Evolutionary conservation across 306 rosid species (phyloP), one percentile per base, ranked within the genome.

Genomic region (Abrus precatorius): DNA sequence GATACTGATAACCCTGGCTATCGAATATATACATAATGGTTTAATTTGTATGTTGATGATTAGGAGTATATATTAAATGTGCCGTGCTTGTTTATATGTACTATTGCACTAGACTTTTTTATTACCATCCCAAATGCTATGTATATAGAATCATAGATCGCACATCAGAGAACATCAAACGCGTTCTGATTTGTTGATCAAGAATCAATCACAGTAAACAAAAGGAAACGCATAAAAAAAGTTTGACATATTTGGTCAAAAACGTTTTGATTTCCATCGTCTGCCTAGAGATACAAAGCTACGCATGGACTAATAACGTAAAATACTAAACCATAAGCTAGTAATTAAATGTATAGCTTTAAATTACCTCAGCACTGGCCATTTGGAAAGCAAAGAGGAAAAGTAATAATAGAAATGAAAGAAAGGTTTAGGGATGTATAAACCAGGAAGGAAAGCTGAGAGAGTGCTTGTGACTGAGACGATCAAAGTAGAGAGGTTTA

Each of bases 301-400:
- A 57, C 20, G 27, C 9, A 49, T 30, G 50, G 29, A 68, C 7
- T 38, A 20, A 56, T 6, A 33, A 57, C 0, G 63, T 53, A 72
- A 53, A 43, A 56, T 72, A 45, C 30, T 13, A 63, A 77, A 29
- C 14, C 43, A 70, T 44, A 77, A 36, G 7, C n/a, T n/a, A 2
- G 10, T 27, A 40, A 59, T 7, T 62, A 52, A 60, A 8, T 71
- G 52, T 27, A 52, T 60, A 36, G 1, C 2, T 69, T 33, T 56
- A 74, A 77, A 65, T 85, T 90, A 93, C 98, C 98, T 93, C 91
- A 85, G 72, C 88, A 44, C 73, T 75, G 92, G 98, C 95, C 98
- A 93, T 93, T 82, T 80, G 85, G 86, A 64, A 20, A 47, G 78
- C 34, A 75, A 81, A 75, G 57, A 59, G 11, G 64, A 64, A 81